Conservation (phyloP, 2,329 filamentous ascomycete genomes). For the Aspergillus alliaceus region DNA sequence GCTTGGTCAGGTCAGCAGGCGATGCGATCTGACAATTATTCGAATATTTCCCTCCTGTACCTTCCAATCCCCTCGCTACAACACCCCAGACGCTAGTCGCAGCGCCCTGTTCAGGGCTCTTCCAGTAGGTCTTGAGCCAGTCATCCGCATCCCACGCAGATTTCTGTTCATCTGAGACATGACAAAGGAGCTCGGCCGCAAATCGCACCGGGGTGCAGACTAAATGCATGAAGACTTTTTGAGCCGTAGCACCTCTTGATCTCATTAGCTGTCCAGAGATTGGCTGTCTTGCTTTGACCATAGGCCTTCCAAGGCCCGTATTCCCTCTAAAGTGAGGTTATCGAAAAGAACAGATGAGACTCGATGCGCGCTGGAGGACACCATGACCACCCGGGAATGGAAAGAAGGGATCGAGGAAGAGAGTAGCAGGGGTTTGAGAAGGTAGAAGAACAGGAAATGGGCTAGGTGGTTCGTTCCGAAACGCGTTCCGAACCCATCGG, state of each 20-base stretch:
- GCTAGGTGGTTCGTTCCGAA: constrained; percentile 55
- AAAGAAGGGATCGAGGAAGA: constrained; percentile 33
- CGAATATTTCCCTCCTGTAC: constrained; percentile 26
- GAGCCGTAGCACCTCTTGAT: constrained; percentile 51
- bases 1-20: neutral
- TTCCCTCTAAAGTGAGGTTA: constrained; percentile 41
- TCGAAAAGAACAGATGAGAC: constrained; percentile 30
- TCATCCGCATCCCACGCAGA: neutral
- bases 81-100: constrained; percentile 30
- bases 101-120: constrained; percentile 20
- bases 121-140: constrained; percentile 1
- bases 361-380: constrained; percentile 48
- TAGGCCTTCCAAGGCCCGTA: constrained; percentile 45
- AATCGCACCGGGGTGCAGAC: constrained; percentile 47
- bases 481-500: constrained; percentile 46
- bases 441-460: constrained; percentile 55
- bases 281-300: constrained; percentile 52
- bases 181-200: constrained; percentile 3
- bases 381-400: constrained; percentile 48
- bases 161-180: constrained; percentile 2
- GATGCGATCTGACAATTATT: constrained; percentile 21
- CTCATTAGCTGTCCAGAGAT: constrained; percentile 52
- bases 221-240: constrained; percentile 45
- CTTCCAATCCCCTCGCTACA: constrained; percentile 23
- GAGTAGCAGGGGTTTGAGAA: constrained; percentile 40